Base-by-base conservation (phyloP, 306 rosid genomes). In the Cucurbita maxima region DNA sequence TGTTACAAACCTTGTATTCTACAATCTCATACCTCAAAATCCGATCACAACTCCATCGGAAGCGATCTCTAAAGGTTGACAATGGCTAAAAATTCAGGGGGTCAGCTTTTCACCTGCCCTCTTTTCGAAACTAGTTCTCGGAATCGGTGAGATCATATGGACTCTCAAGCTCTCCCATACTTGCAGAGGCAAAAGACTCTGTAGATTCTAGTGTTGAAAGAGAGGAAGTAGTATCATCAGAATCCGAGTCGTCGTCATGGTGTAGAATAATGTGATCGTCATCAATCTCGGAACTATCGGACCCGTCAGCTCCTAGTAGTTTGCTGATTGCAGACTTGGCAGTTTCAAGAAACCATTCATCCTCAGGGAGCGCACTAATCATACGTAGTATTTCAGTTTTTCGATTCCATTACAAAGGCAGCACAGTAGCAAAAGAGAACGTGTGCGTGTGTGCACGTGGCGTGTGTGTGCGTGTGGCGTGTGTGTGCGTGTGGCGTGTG, bases 291-390 rank as follows among this genome's bases (percentile, higher is more conserved):
- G 92, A 91, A 47, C 82, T 43, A 77, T 94, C 99, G 0, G 97
- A 94, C 53, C 84, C 92, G n/a, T 92, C 96, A 50, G 73, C 88
- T 78, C 86, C 92, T 36, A 74, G 77, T 22, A 94, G 86, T 77
- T 78, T 94, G 88, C 71, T 84, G 82, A 94, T 94, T 8, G 99
- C 89, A 3, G 81, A 89, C 78, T 88, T 91, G 5, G 99, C 99
- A 57, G 96, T 85, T 82, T 89, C 97, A 12, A 86, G 96, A 78
- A 91, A 89, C 99, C 99, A 89, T 69, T 94, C 99, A 66, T 94
- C 99, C 86, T 86, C 96, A 40, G 90, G 91, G 75, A 89, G 96
- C 25, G 96, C 91, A 72, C 99, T 94, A 44, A 44, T 73, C 67
- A 78, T 74, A 76, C 56, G 78, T 34, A 18, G n/a, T 14, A 14